Base-by-base conservation (phyloP, 2,329 filamentous ascomycete species). In the Chaetomium sp. region DNA sequence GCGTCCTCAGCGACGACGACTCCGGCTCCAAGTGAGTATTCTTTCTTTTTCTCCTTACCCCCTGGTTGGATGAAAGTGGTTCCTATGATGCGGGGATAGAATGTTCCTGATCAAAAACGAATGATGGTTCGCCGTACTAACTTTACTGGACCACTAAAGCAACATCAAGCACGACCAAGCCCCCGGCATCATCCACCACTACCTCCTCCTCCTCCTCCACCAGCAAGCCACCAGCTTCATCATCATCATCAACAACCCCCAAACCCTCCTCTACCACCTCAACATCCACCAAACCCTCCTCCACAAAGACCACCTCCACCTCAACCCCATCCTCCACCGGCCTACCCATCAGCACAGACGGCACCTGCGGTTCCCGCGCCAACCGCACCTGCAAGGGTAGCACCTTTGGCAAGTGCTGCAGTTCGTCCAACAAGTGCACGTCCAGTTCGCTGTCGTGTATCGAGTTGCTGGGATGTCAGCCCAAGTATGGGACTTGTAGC, bases 331-430 rank as follows among this genome's bases (percentile, higher is more conserved):
- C 59, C 1, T 42, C 51, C 10, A 56, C 56, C 11, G 58, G 42
- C 37, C 47, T 60, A n/a, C 42, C 56, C 5, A 19, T 59, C 40
- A 65, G 61, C 46, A 48, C 35, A 19, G 56, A 64, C 49, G 64
- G 63, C 11, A 46, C 42, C 10, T 66, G 64, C 45, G 64, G 64
- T 2, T 37, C 57, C 4, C 58, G 57, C 2, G 54, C 53, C 10
- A 34, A 55, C 9, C 58, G 62, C 53, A 66, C 64, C 1, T 66
- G 64, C 54, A 36, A 42, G 3, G 64, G 63, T 10, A 61, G 59
- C 40, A 14, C 33, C 14, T 62, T 62, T 32, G 64, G 64, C 2
- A 51, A 52, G 3, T 66, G 64, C 53, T 66, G 64, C 55, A 57
- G 57, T 4, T 49, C 55, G 6, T 42, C 49, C 19, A 47, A 45